Base-by-base conservation (phyloP, 495 filamentous ascomycete genomes). In the Xylaria sp. region DNA sequence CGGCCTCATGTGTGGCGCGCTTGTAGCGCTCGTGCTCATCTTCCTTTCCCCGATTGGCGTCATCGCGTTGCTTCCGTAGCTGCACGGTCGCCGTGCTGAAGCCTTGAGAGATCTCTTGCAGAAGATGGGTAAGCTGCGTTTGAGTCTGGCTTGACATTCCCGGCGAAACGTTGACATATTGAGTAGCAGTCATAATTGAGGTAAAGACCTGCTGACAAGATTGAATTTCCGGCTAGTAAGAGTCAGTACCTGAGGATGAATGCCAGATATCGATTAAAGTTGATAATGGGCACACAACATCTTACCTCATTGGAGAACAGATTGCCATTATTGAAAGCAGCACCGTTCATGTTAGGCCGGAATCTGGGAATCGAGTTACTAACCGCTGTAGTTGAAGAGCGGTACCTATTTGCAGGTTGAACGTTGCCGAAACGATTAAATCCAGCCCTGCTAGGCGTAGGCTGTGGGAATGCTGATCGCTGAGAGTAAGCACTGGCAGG, bases 1-100 rank as follows among this genome's bases (percentile, higher is more conserved):
- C 62, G 2, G 15, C 61, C 33, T 71, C 62, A 29, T 71, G 69
- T 53, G 24, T 52, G 5, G 55, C 50, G 31, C 61, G 52, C 62
- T 71, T 71, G 43, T 48, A 59, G 40, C 63, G 69, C 62, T 71
- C 69, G 21, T 67, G 62, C 35, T 71, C 69, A n/a, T 71, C 69
- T 24, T 71, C 63, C 9, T n/a, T 66, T 5, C 41, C 52, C 35
- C 63, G 61, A 31, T 17, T 26, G 15, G 69, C 69, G 11, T 71
- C 61, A 33, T 71, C 69, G 5, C 61, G 50, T 57, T 71, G 44
- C n/a, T 67, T 48, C 15, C 61, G 61, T 12, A 71, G n/a, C 50
- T 67, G 62, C 7, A 50, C 52, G 8, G 63, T 67, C 11, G 53
- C 19, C 19, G 69, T 35, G 62, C 63, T 71, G 43, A 67, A 66